These are phyloP conservation scores for Daldinia vernicosa DNA, from an alignment of 495 filamentous ascomycete genomes.

Conservation along the genomic window DNA sequence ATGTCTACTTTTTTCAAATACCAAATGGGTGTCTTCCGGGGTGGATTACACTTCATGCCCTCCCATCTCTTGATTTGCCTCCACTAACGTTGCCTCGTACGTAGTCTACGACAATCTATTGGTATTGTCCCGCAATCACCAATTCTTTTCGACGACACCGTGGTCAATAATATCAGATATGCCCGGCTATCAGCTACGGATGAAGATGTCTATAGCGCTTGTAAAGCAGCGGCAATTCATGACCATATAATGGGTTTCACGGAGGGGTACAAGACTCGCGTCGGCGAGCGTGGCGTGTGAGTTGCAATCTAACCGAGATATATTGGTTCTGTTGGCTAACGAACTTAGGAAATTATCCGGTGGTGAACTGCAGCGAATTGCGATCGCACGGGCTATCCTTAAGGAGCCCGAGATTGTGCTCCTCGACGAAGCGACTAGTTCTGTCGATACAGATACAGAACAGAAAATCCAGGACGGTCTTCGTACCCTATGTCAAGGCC, in stretches of 20 bases:
- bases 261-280: slow-evolving; percentile 67
- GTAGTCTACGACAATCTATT: slow-evolving; percentile 70
- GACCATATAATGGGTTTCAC: slow-evolving; percentile 73
- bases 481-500: slow-evolving; percentile 60
- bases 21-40: neutral
- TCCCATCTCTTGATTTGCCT: neutral
- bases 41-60: neutral
- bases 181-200: slow-evolving; percentile 67
- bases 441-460: slow-evolving; percentile 74
- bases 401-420: slow-evolving; percentile 65
- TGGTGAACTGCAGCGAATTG: slow-evolving; percentile 78
- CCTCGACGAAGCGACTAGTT: slow-evolving; percentile 66
- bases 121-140: slow-evolving; percentile 79
- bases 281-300: slow-evolving; percentile 68
- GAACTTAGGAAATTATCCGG: slow-evolving; percentile 68
- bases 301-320: slow-evolving; percentile 12
- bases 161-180: slow-evolving; percentile 79
- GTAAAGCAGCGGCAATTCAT: slow-evolving; percentile 73
- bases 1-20: neutral
- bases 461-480: slow-evolving; percentile 75
- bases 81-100: slow-evolving; percentile 21
- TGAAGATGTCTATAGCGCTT: slow-evolving; percentile 74
- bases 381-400: slow-evolving; percentile 73
- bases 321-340: neutral
- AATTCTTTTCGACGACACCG: slow-evolving; percentile 74